Evolutionary conservation across 2,329 filamentous ascomycete species (phyloP).

Genomic region (Fusarium pseudograminearum): DNA sequence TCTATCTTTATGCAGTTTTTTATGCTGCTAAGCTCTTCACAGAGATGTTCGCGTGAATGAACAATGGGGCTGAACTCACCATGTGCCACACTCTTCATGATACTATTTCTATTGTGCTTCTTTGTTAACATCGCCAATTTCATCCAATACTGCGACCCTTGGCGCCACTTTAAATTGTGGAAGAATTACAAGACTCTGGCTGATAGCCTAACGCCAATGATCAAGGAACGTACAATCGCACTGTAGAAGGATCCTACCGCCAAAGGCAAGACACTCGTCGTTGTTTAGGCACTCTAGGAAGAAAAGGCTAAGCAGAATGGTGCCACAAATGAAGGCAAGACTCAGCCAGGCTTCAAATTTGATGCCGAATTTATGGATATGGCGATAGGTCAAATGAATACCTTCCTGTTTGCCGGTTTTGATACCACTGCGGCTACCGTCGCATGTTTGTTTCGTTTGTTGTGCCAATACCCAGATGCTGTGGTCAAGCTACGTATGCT

Average conservation of each 20-base stretch:
- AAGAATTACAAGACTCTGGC: constrained; percentile 28
- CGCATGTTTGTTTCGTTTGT: constrained; percentile 50
- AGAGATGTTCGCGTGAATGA: constrained; percentile 32
- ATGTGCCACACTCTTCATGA: constrained; percentile 24
- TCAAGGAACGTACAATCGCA: constrained; percentile 18
- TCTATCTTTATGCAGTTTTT: too few species aligned
- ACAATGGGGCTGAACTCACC: constrained; percentile 18
- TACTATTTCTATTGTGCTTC: constrained; percentile 25
- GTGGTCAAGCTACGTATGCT: constrained; percentile 50
- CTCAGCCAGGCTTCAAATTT: constrained; percentile 32
- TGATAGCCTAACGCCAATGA: constrained; percentile 11
- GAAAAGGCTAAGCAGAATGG: constrained; percentile 11
- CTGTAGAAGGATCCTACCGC: constrained; percentile 1
- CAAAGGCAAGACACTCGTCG: constrained; percentile 30
- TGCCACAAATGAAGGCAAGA: not conserved
- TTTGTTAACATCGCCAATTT: constrained; percentile 26
- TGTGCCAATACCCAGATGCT: constrained; percentile 49
- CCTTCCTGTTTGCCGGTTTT: constrained; percentile 55
- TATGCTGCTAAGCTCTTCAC: not conserved
- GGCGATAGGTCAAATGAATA: constrained; percentile 52
- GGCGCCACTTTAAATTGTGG: constrained; percentile 37
- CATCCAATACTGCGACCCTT: constrained; percentile 26
- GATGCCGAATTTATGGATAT: constrained; percentile 34
- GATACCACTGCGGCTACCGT: constrained; percentile 54
- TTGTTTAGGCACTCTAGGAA: constrained; percentile 25